Evolutionary conservation across 148 eudicot species (phyloP).

Genomic region (Mesembryanthemum crystallinum): DNA sequence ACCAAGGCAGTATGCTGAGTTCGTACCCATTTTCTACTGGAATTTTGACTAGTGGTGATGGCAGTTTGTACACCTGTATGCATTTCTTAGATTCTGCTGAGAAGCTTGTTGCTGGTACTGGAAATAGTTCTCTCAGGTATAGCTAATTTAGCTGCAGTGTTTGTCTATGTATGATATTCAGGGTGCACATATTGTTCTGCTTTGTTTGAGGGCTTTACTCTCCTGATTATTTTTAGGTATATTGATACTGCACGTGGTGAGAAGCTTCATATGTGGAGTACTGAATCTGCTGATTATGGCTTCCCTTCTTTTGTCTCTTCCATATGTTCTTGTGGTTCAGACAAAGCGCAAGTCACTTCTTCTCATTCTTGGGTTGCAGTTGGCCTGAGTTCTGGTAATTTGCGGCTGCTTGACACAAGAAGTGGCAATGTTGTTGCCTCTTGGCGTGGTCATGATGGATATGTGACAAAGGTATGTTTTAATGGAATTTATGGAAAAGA

Average conservation of each 20-base stretch:
- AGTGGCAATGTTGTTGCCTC: constrained; percentile 82
- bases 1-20: constrained; percentile 66
- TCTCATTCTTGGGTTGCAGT: constrained; percentile 86
- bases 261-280: constrained; percentile 92
- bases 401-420: constrained; percentile 79
- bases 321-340: constrained; percentile 78
- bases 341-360: constrained; percentile 37
- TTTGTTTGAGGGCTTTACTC: constrained; percentile 3
- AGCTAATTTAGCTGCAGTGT: background rate
- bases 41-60: constrained; percentile 72
- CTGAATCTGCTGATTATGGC: constrained; percentile 55
- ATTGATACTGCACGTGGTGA: constrained; percentile 70
- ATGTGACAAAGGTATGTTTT: constrained; percentile 75
- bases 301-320: constrained; percentile 81
- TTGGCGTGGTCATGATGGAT: constrained; percentile 98
- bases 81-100: constrained; percentile 66
- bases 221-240: constrained; percentile 48
- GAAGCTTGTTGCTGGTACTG: constrained; percentile 78
- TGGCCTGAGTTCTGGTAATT: constrained; percentile 84
- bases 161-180: background rate
- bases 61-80: constrained; percentile 86
- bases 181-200: background rate
- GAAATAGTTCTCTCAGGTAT: constrained; percentile 94
- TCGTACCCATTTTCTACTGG: constrained; percentile 70
- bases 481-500: background rate